Base-by-base conservation (phyloP, 2,329 filamentous ascomycete species). In the Boeremia exigua region DNA sequence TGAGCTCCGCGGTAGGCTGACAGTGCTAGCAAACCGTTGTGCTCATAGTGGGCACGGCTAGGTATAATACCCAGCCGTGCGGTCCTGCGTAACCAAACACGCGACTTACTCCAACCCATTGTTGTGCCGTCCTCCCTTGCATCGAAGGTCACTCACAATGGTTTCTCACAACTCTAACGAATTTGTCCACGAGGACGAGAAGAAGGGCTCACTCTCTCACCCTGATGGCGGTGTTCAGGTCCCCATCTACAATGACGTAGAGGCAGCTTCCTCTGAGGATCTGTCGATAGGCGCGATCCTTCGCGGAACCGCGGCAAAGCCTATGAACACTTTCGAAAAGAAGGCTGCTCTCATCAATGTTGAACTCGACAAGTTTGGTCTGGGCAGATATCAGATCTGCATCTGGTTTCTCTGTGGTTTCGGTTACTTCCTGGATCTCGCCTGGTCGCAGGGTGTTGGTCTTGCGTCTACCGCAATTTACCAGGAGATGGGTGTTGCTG, bases 361-460 rank as follows among this genome's bases (percentile, higher is more conserved):
- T n/a, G 67, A 71, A 32, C 33, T 71, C 2, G 68, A 71, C 51
- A 68, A 67, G n/a, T 69, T 71, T 25, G 68, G 68, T 9, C 59
- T 71, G 43, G 67, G 68, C 12, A 60, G 43, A 34, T 71, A 71
- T 30, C 68, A 71, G 28, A 63, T 69, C 58, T 71, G 68, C 45
- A 69, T 71, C 46, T 71, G 68, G 68, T 68, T 71, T 29, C 66
- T 71, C 9, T 71, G 68, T 44, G 68, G 68, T 12, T 71, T 71
- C 39, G 68, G 68, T 17, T 71, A 71, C 44, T 71, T 71, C 33
- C 55, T 71, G 25, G 68, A 71, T 29, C 56, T 70, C n/a, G 66
- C 68, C n/a, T 70, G 68, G 68, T 53, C 66, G 11, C 67, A 71
- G 32, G 67, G 68, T 44, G 67, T 71, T 6, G 68, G 68, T 25